phyloP scores from a whole-genome alignment of 148 eudicot species.

The Silene conica region DNA sequence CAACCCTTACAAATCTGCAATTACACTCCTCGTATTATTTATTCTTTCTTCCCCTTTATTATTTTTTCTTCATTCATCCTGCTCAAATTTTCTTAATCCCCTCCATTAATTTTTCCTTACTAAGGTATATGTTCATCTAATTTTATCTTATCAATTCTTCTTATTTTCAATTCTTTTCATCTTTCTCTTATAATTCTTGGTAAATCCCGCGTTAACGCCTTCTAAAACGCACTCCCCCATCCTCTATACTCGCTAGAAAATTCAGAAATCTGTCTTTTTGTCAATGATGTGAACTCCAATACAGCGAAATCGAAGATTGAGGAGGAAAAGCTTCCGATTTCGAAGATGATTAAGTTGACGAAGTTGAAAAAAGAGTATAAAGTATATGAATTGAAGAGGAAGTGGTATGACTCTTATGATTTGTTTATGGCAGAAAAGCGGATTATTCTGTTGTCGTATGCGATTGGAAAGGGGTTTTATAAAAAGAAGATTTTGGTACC shows the following conservation, averaged over 20 bases:
- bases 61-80: too few species aligned
- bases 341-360: constrained; percentile 46
- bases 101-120: too few species aligned
- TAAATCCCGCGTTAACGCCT: constrained; percentile 42
- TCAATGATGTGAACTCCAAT: constrained; percentile 43
- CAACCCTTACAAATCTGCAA: too few species aligned
- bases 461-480: constrained; percentile 47
- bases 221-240: constrained; percentile 55
- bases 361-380: constrained; percentile 59
- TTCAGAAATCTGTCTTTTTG: constrained; percentile 50
- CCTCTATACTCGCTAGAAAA: constrained; percentile 32
- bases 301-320: constrained; percentile 38
- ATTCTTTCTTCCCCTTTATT: too few species aligned
- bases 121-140: too few species aligned
- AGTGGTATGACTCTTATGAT: constrained; percentile 63
- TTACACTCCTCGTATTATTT: too few species aligned
- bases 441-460: constrained; percentile 50
- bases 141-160: too few species aligned
- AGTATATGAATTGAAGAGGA: constrained; percentile 53
- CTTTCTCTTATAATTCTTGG: too few species aligned
- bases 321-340: constrained; percentile 30
- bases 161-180: too few species aligned
- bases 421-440: constrained; percentile 60
- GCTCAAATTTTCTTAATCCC: too few species aligned
- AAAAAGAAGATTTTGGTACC: constrained; percentile 75